Conservation (phyloP, 2,329 filamentous ascomycete species). For the Pseudocercospora fuligena region DNA sequence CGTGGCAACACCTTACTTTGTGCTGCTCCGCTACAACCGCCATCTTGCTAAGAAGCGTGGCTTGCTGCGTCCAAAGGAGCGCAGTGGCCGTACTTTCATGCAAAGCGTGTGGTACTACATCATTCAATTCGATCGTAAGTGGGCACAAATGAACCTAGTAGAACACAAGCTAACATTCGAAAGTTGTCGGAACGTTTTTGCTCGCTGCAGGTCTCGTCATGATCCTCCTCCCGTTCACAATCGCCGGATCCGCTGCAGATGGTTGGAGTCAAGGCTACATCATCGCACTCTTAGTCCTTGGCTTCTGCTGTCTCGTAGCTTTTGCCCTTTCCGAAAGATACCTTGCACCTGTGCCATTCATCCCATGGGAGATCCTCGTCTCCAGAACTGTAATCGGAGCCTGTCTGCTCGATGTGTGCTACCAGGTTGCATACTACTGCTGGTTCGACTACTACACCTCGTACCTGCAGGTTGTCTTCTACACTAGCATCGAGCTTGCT, state of each 20-base stretch:
- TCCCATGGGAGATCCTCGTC: constrained; percentile 54
- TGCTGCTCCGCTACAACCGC: constrained; percentile 63
- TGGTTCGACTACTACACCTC: constrained; percentile 50
- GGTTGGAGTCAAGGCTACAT: constrained; percentile 46
- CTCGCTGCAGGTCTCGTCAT: constrained; percentile 64
- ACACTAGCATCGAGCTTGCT: constrained; percentile 37
- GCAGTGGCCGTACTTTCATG: constrained; percentile 51
- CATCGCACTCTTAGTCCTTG: constrained; percentile 48
- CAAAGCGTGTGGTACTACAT: constrained; percentile 60
- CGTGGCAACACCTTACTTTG: constrained; percentile 64
- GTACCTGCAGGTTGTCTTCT: constrained; percentile 48
- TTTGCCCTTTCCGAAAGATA: constrained; percentile 48
- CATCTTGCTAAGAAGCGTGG: constrained; percentile 63
- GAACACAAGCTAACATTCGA: constrained; percentile 40
- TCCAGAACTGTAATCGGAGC: constrained; percentile 58
- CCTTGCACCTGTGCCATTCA: constrained; percentile 46
- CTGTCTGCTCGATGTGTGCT: constrained; percentile 53
- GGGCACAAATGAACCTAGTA: constrained; percentile 2
- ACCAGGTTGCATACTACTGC: constrained; percentile 39
- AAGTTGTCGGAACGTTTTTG: constrained; percentile 64
- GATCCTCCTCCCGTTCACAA: constrained; percentile 69
- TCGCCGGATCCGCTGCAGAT: constrained; percentile 46
- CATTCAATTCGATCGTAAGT: constrained; percentile 65
- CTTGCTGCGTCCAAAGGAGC: constrained; percentile 48
- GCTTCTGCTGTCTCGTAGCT: constrained; percentile 49